Evolutionary conservation across 768 basidiomycete species (phyloP), one percentile per base, ranked within the genome.

Genomic region (Chlorophyllum brunneum): DNA sequence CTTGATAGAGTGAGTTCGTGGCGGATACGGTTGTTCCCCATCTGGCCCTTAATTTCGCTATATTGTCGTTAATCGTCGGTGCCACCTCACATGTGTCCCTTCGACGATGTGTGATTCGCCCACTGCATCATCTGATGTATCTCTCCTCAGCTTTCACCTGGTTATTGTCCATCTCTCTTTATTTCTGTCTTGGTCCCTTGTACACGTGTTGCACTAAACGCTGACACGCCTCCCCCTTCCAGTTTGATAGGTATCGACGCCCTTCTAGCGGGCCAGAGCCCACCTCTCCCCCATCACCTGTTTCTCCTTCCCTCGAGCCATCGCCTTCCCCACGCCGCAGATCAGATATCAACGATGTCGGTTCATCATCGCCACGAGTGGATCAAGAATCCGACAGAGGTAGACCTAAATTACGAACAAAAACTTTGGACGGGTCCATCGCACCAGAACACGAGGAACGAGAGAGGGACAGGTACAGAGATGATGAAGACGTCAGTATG

Each of bases 1-100:
- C 76, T 95, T 34, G 91, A 94, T 68, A 77, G 82, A 65, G 88
- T 93, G 56, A 61, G 85, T 75, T 46, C n/a, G 7, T 34, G 20
- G 22, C 45, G 27, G 37, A 29, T 53, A 20, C 36, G 31, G 5
- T n/a, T n/a, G n/a, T n/a, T n/a, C n/a, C n/a, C n/a, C n/a, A n/a
- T n/a, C n/a, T 41, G 30, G 34, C 23, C 36, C 27, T 30, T 46
- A n/a, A n/a, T n/a, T n/a, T n/a, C n/a, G n/a, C n/a, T n/a, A n/a
- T n/a, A n/a, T n/a, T n/a, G n/a, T n/a, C n/a, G n/a, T n/a, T n/a
- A n/a, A n/a, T n/a, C n/a, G n/a, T n/a, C n/a, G n/a, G n/a, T n/a
- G n/a, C n/a, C n/a, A n/a, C n/a, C n/a, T n/a, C n/a, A n/a, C n/a
- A n/a, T n/a, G n/a, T n/a, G n/a, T n/a, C n/a, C n/a, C n/a, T n/a